Percentiles rank a stretch among this genome's conserved stretches.
Evolutionary conservation across 768 basidiomycete genomes (phyloP).

Genomic region (Kwoniella sp.): DNA sequence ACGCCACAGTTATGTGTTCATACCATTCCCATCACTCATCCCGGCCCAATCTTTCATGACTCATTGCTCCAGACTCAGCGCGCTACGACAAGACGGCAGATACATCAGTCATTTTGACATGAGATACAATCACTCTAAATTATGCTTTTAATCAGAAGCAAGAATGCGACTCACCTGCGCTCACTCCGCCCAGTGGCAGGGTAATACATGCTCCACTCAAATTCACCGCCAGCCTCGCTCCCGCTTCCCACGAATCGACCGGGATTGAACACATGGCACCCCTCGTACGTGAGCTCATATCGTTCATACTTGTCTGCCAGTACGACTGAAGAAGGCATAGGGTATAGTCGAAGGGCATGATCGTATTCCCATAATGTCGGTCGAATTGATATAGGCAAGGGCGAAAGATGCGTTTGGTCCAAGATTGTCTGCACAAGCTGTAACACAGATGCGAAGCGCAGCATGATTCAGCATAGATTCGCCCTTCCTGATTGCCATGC

Average conservation of each 20-base stretch:
- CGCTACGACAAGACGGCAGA: not conserved
- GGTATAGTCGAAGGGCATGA: constrained; percentile 87
- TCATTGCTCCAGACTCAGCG: not conserved
- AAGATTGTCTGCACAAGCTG: constrained; percentile 95
- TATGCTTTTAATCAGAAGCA: too few species aligned
- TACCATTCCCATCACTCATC: too few species aligned
- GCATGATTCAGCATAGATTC: not conserved
- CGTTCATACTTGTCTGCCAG: constrained; percentile 96
- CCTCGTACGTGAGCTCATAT: constrained; percentile 94
- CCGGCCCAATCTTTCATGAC: too few species aligned
- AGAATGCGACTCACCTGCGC: constrained; percentile 62
- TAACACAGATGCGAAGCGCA: not conserved
- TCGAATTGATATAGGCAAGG: constrained; percentile 79
- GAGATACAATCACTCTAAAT: not conserved
- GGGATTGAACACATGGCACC: constrained; percentile 98
- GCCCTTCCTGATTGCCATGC: too few species aligned
- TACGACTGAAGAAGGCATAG: constrained; percentile 86
- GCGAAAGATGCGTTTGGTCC: constrained; percentile 92
- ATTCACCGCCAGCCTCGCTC: constrained; percentile 57
- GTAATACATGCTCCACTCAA: constrained; percentile 86
- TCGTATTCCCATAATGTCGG: constrained; percentile 88
- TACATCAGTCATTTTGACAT: not conserved
- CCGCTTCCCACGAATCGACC: constrained; percentile 81
- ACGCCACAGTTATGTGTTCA: too few species aligned
- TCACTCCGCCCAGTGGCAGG: constrained; percentile 77